Evolutionary conservation across 768 basidiomycete species (phyloP).

Genomic region (Tylopilus sp.): DNA sequence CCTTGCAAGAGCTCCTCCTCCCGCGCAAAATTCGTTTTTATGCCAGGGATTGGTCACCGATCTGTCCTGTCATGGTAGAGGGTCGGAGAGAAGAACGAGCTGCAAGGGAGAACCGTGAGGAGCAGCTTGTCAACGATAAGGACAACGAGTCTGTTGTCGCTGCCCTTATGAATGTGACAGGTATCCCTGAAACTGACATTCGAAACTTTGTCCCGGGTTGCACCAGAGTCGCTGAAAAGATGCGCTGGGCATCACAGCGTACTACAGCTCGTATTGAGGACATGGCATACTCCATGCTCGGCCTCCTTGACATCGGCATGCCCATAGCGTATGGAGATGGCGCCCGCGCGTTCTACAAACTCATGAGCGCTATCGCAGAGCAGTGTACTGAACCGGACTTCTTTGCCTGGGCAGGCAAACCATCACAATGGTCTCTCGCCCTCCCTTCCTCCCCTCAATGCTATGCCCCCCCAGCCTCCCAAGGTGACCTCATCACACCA

Average conservation of each 20-base stretch:
- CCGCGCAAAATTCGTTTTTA: constrained; percentile 24
- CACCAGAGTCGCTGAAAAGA: constrained; percentile 21
- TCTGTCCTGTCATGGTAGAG: constrained; percentile 13
- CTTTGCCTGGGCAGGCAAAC: constrained; percentile 22
- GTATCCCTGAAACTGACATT: constrained; percentile 22
- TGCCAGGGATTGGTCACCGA: constrained; percentile 22
- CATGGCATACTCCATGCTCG: constrained; percentile 23
- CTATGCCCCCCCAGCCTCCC: constrained; percentile 8
- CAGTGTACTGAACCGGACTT: constrained; percentile 20
- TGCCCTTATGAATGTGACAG: constrained; percentile 15
- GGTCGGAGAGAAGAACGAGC: constrained; percentile 16
- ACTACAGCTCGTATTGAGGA: constrained; percentile 22
- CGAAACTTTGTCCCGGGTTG: constrained; percentile 19
- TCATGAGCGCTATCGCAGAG: constrained; percentile 15
- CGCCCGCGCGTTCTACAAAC: constrained; percentile 19
- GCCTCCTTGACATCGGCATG: constrained; percentile 20
- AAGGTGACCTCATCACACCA: constrained; percentile 8
- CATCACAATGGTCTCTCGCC: constrained; percentile 23
- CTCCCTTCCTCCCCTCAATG: constrained; percentile 23
- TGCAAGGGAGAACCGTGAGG: constrained; percentile 5
- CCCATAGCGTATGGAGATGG: constrained; percentile 26
- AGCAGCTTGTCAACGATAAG: constrained; percentile 23
- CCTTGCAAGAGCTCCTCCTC: constrained; percentile 24
- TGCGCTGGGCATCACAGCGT: constrained; percentile 24
- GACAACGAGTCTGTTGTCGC: constrained; percentile 16